Evolutionary conservation across 1,284 basidiomycete genomes (phyloP), one percentile per base, ranked within the genome.

Genomic region (Rhodofomes roseus): DNA sequence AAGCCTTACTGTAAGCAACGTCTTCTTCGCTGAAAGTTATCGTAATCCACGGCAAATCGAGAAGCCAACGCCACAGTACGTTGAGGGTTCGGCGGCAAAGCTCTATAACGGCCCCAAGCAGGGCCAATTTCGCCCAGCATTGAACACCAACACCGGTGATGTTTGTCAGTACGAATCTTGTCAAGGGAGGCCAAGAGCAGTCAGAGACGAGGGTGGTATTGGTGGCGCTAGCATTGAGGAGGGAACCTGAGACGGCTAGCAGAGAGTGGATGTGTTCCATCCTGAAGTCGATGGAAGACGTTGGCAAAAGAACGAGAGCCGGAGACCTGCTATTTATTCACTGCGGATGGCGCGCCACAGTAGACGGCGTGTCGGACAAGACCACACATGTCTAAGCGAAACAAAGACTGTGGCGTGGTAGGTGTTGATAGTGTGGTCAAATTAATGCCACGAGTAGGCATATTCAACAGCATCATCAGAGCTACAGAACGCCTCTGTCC

Each of bases 101-200:
- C 69, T 90, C 89, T 46, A 91, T 70, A 27, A 81, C 64, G 22
- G 82, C 81, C 50, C 89, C 89, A 44, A 90, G 70, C n/a, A 86
- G 64, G 56, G 89, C 66, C 56, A 91, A 76, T 65, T 88, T 83
- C 8, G 82, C 58, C 81, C 87, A 89, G 65, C 90, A 85, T 18
- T 77, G 73, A 14, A 88, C 67, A 1, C 81, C 84, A 22, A 81
- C 74, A 75, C 31, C 73, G 59, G 23, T 75, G 60, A 57, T 68
- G 61, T 0, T 81, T 77, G 60, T 85, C 69, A 14, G 18, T 1
- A 11, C 20, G 31, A 52, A 5, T 6, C 12, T 20, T 8, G 34
- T 31, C n/a, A 22, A 9, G n/a, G 34, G 50, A 3, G 18, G 8
- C 18, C 14, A 25, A 27, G 44, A 46, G n/a, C 7, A 18, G 16